phyloP scores from a whole-genome alignment of 1,284 basidiomycete species.

The Calocybe gambosa region DNA sequence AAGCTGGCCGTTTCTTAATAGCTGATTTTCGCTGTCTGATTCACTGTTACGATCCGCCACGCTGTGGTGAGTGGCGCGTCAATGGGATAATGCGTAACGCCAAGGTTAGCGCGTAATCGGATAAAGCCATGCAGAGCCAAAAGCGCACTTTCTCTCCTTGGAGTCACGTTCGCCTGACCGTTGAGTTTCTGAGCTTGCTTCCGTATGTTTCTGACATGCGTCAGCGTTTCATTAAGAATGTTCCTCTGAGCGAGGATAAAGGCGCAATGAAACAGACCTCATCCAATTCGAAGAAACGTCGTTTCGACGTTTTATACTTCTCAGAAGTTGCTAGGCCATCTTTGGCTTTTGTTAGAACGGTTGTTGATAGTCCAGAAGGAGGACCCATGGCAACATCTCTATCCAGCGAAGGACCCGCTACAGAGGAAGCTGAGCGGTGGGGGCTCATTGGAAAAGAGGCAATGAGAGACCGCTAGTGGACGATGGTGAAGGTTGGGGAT shows the following conservation, averaged over 20 bases:
- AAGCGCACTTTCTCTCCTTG: slow-evolving; percentile 53
- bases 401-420: slow-evolving; percentile 18
- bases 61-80: slow-evolving; percentile 28
- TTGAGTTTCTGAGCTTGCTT: slow-evolving; percentile 44
- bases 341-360: slow-evolving; percentile 28
- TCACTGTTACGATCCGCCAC: slow-evolving; percentile 53
- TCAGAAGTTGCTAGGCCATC: slow-evolving; percentile 42
- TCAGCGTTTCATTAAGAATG: slow-evolving; percentile 23
- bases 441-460: slow-evolving; percentile 17
- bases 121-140: too few species aligned
- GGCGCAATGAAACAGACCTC: slow-evolving; percentile 30
- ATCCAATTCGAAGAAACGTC: slow-evolving; percentile 59
- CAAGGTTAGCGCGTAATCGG: background rate
- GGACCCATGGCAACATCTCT: slow-evolving; percentile 46
- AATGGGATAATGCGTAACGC: slow-evolving; percentile 1
- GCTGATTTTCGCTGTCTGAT: slow-evolving; percentile 37
- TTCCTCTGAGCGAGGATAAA: slow-evolving; percentile 22
- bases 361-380: slow-evolving; percentile 34
- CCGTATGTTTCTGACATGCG: slow-evolving; percentile 48
- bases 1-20: slow-evolving; percentile 16
- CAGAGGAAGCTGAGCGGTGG: slow-evolving; percentile 18
- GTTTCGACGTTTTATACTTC: slow-evolving; percentile 58
- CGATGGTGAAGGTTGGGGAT: slow-evolving; percentile 22
- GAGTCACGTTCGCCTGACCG: slow-evolving; percentile 53
- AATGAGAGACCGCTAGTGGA: background rate